Evolutionary conservation across 495 filamentous ascomycete species (phyloP), one percentile per base, ranked within the genome.

Genomic region (Jackrogersella multiformis): DNA sequence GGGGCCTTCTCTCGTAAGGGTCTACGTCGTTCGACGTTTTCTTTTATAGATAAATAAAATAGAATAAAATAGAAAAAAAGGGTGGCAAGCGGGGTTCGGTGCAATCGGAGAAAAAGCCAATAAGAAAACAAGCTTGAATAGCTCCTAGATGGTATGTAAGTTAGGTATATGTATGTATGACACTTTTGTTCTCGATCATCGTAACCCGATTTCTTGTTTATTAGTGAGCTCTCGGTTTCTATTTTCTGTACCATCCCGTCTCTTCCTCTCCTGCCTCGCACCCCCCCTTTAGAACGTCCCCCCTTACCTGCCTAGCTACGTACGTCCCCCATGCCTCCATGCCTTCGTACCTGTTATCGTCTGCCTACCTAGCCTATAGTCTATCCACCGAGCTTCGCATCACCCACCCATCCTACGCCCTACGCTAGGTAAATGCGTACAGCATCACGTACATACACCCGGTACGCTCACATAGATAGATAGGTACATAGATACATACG

Each of bases 81-180:
- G 12, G 56, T 66, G 57, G 42, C 64, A 67, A 67, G 64, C 49
- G 56, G 57, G 64, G 56, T 67, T 61, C 58, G 58, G 65, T 63
- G 58, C 52, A 24, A 68, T 62, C 49, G 54, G 59, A 48, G 20
- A 13, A 4, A 6, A 36, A 35, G 38, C 39, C 32, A 42, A 36
- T 12, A 39, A 26, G 38, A 45, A 38, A 23, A 16, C 7, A 36
- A 32, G 34, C 23, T 51, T 10, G 34, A 35, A 35, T 9, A 9
- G 36, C 36, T 38, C 24, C 12, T 16, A 23, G 20, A 15, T 42
- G 44, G 21, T 44, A 34, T 46, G 45, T 65, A 38, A n/a, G n/a
- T n/a, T n/a, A n/a, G n/a, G n/a, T n/a, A n/a, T n/a, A n/a, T n/a
- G n/a, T 44, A 34, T 46, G 45, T 65, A 38, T 57, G 55, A 60